Base-by-base conservation (phyloP, 345 rosid species). In the Pseudoturritis turrita region DNA sequence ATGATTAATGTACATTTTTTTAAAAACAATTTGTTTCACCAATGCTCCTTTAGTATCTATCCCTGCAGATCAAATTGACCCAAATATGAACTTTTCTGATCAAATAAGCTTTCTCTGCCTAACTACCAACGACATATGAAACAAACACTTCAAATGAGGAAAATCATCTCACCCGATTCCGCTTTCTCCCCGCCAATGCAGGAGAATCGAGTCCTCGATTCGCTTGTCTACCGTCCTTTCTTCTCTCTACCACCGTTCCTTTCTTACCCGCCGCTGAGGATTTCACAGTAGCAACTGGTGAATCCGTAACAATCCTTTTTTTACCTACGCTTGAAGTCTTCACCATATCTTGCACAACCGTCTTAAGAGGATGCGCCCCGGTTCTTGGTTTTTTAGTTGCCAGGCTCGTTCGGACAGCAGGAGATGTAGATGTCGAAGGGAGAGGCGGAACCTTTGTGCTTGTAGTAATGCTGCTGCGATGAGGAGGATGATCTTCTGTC, bases 161-260 rank as follows among this genome's bases (percentile, higher is more conserved):
- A 49, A 26, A n/a, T 87, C 81, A 87, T 68, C 78, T 82, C 9
- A 71, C 78, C 14, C 87, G 75, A 17, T 8, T 62, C 78, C 81
- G 83, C 83, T 86, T 88, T 54, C 89, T 72, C 60, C 86, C 87
- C n/a, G 63, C 73, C 1, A 65, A 14, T 14, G 76, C 56, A 22
- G 66, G 79, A 3, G 71, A 45, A 61, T 83, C 81, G 0, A 82
- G 37, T 39, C 67, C 57, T 39, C 61, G 71, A 23, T 19, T 40
- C 25, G 10, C 65, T 56, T 77, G 68, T 43, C 28, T 77, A 49
- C 33, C 10, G 1, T 57, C 28, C 5, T 18, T 53, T 71, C 62
- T 57, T 3, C 25, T 46, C 54, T 17, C 61, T 58, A 63, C 81
- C 56, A 0, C 29, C 17, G 13, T 79, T 59, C 72, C 78, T 70